Evolutionary conservation across 106 monocot species (phyloP), one percentile per base, ranked within the genome.

Genomic region (Dendrobium nobile): DNA sequence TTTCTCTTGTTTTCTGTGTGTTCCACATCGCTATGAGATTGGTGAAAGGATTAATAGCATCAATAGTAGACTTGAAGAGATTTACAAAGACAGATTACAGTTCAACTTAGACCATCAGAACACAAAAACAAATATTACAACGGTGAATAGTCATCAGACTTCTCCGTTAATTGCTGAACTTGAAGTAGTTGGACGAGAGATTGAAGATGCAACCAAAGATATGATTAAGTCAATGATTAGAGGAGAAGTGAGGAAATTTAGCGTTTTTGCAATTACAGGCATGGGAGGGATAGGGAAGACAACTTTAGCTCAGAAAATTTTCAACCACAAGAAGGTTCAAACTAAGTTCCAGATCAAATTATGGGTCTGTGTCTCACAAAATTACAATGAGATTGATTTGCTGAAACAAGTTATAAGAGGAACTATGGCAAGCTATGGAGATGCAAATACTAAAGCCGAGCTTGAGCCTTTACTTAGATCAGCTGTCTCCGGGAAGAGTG

Each of bases 271-370:
- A 9, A 82, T 88, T 54, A 84, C 82, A 11, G 88, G 88, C 15
- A 84, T 85, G 77, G 88, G 85, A 47, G 91, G 91, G 2, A 81
- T 87, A 2, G 88, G 91, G 4, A 91, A 88, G 82, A 88, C 86
- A 1, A 86, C 88, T 16, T 79, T 91, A 0, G 86, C 88, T 61
- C 86, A 86, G 47, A 86, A 86, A 54, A 72, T 84, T 24, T 83
- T 42, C 31, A 83, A 85, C 84, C 68, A 88, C 27, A 51, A 47
- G 11, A 43, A 31, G 19, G 37, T 88, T 19, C 17, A 77, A 20
- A 13, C 75, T 7, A 70, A 65, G 45, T 91, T 88, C 41, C n/a
- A 78, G 27, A 43, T 65, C 16, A 79, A 47, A 44, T 47, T 85
- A 75, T 88, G 91, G 88, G 65, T 83, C 2, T 86, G 82, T 68